Evolutionary conservation across 768 basidiomycete species (phyloP), one percentile per base, ranked within the genome.

Genomic region (Omphalotus guepiniiformis): DNA sequence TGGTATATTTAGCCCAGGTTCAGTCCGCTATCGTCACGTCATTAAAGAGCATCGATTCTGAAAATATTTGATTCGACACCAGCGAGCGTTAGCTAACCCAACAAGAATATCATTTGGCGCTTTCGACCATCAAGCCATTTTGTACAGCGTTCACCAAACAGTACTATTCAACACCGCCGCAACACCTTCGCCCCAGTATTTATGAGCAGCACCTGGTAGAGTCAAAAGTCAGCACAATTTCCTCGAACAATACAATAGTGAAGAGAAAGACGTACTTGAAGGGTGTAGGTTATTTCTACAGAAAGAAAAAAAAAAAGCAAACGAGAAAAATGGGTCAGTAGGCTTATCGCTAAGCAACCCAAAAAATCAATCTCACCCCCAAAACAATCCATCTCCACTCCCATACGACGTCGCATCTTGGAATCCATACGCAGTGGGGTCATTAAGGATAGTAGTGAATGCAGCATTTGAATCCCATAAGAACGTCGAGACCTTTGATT

Each of bases 281-380:
- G 79, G 75, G 50, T 81, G 80, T 52, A 72, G 76, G 56, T 76
- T 69, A 50, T 81, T 78, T 12, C 79, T 79, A 44, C 4, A 47
- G 25, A n/a, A 32, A 45, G 28, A 13, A n/a, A n/a, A 40, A 34
- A 7, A 13, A 22, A 32, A 45, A 29, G 23, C 15, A 13, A 8
- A 21, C 13, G 19, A 29, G 11, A 21, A 42, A 32, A 28, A n/a
- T 16, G 12, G 12, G 6, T 16, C 16, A 38, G 2, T 13, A 29
- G 5, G 18, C 13, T 28, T 1, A 19, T 15, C 18, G 3, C 9
- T 29, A 19, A 34, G 3, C 29, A 41, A 11, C 12, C 4, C n/a
- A n/a, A 16, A 45, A 25, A 39, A 9, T 15, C 18, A 0, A 39
- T 58, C 74, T 48, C 52, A 78, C 77, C 73, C 75, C 79, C 79